phyloP scores from a whole-genome alignment of 768 basidiomycete species.

The Megacollybia marginata region DNA sequence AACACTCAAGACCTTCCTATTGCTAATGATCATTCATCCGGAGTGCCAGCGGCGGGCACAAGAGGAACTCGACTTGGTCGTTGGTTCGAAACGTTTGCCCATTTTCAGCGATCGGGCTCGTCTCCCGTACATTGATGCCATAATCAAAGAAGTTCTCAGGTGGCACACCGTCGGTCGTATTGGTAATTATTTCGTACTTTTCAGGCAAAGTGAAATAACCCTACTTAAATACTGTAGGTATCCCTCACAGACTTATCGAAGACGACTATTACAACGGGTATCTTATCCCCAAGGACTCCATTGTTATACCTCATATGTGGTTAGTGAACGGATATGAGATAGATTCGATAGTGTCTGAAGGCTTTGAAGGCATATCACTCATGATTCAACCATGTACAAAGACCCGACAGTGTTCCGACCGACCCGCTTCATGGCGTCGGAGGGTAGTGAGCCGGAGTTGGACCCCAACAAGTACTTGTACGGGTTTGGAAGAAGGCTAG shows the following conservation, averaged over 20 bases:
- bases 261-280: constrained; percentile 6
- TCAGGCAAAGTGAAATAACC: no score
- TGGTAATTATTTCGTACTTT: no score
- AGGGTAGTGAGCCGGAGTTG: no score
- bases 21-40: constrained; percentile 16
- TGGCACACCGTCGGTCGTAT: constrained; percentile 1
- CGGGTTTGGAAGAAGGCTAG: no score
- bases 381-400: no score
- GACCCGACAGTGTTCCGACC: no score
- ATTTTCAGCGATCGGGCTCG: constrained; percentile 6
- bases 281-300: constrained; percentile 6
- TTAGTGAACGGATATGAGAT: no score
- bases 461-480: no score
- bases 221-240: no score
- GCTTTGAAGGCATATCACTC: no score
- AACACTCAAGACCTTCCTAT: constrained; percentile 5
- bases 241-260: constrained; percentile 1
- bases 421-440: no score
- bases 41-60: constrained; percentile 15
- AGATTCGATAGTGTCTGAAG: no score
- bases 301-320: constrained; percentile 7
- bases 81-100: constrained; percentile 17
- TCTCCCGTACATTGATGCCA: constrained; percentile 12
- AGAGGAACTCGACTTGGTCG: constrained; percentile 14
- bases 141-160: constrained; percentile 15